These are phyloP conservation scores for Vaccinium corymbosum DNA, from an alignment of 148 eudicot genomes.

Conservation along the genomic window DNA sequence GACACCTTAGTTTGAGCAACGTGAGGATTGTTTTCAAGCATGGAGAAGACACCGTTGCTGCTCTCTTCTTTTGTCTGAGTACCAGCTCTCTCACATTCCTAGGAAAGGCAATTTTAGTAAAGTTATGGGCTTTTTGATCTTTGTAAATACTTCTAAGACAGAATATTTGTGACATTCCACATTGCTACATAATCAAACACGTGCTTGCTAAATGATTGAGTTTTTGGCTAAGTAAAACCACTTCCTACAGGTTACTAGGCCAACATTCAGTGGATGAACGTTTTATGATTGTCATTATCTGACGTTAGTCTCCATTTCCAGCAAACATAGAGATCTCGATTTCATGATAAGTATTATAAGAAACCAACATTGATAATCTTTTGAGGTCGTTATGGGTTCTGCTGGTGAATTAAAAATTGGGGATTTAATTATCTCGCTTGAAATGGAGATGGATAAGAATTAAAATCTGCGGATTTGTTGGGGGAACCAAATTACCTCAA, in stretches of 20 bases:
- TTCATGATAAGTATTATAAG: background rate
- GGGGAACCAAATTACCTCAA: slow-evolving; percentile 30
- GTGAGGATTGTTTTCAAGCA: slow-evolving; percentile 32
- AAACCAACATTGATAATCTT: background rate
- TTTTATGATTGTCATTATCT: background rate
- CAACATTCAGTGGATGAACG: background rate
- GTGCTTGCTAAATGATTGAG: background rate
- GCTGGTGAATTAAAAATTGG: background rate
- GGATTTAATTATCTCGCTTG: background rate
- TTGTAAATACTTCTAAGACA: background rate
- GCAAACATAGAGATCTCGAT: background rate
- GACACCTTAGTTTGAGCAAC: slow-evolving; percentile 38
- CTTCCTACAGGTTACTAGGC: background rate
- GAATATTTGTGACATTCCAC: background rate
- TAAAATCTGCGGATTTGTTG: background rate
- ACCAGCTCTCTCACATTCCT: slow-evolving; percentile 14
- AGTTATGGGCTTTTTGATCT: background rate
- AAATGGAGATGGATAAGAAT: background rate
- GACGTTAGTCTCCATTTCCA: background rate
- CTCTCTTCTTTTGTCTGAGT: background rate
- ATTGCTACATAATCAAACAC: background rate
- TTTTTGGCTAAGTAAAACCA: background rate
- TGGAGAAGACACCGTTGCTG: slow-evolving; percentile 30
- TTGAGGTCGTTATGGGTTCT: background rate
- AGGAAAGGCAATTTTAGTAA: background rate